Evolutionary conservation across 1,284 basidiomycete genomes (phyloP).

Genomic region (Coriolopsis trogii): DNA sequence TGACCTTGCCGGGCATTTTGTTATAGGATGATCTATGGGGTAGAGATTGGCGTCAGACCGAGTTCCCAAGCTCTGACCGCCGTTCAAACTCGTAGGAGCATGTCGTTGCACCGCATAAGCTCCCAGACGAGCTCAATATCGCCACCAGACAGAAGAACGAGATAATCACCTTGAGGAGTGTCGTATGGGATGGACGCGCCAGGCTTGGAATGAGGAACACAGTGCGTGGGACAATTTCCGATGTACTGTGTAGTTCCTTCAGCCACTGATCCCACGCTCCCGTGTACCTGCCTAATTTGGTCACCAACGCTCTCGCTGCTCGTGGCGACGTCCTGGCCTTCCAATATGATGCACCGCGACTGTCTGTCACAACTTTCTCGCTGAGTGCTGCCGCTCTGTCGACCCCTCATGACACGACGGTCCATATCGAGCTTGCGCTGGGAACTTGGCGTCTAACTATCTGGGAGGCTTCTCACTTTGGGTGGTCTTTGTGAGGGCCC

Average conservation of each 20-base stretch:
- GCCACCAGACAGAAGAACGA: conserved; percentile 6
- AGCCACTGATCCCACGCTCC: conserved; percentile 34
- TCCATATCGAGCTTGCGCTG: conserved; percentile 9
- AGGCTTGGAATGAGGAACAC: conserved; percentile 28
- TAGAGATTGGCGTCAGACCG: conserved; percentile 18
- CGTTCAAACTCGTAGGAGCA: not conserved
- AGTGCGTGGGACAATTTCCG: conserved; percentile 33
- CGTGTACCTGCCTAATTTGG: conserved; percentile 19
- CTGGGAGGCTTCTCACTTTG: conserved; percentile 9
- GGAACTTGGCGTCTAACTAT: conserved; percentile 10
- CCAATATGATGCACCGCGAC: conserved; percentile 1
- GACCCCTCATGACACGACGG: conserved; percentile 1
- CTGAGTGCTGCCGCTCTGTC: conserved; percentile 1
- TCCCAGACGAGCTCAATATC: conserved; percentile 6
- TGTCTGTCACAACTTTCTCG: conserved; percentile 6
- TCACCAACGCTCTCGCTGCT: conserved; percentile 11
- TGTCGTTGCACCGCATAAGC: conserved; percentile 13
- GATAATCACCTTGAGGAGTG: conserved; percentile 39
- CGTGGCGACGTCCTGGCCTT: conserved; percentile 13
- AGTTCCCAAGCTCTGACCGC: not conserved
- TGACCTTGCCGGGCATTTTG: conserved; percentile 88
- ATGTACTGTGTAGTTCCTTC: conserved; percentile 32
- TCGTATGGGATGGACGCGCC: conserved; percentile 35
- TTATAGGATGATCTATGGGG: conserved; percentile 26
- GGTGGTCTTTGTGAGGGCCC: conserved; percentile 22